A percentile compares a stretch with the other conserved stretches of the same genome.
Evolutionary conservation across 495 filamentous ascomycete genomes (phyloP).

Genomic region (Hypoxylon cercidicola): DNA sequence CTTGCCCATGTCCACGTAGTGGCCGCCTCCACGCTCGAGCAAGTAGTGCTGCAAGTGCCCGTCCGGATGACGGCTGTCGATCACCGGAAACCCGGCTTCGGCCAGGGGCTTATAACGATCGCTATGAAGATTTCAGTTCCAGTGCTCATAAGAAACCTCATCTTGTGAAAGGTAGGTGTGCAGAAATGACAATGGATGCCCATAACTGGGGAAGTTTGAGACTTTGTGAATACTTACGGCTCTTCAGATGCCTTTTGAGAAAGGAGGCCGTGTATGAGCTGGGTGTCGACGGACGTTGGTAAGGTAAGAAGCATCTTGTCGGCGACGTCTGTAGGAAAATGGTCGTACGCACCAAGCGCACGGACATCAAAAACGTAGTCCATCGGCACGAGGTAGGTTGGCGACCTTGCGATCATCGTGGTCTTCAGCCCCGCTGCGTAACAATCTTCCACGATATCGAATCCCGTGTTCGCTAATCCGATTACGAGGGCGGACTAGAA

Average conservation of each 20-base stretch:
- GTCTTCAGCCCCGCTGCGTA: constrained; percentile 34
- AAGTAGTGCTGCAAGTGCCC: constrained; percentile 35
- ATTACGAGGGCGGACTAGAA: constrained; percentile 48
- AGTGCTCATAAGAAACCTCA: not conserved
- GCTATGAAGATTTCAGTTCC: constrained; percentile 2
- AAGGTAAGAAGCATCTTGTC: constrained; percentile 38
- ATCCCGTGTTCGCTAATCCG: constrained; percentile 52
- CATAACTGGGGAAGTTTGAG: too few species aligned
- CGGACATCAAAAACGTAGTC: constrained; percentile 32
- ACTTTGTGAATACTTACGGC: constrained; percentile 30
- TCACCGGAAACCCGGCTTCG: constrained; percentile 46
- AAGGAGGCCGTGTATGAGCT: constrained; percentile 19
- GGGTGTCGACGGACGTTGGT: constrained; percentile 31
- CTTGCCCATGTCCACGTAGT: constrained; percentile 47
- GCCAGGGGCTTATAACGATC: constrained; percentile 41
- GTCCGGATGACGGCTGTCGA: constrained; percentile 38
- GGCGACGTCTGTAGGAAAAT: constrained; percentile 20
- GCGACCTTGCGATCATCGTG: constrained; percentile 49
- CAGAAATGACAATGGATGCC: too few species aligned
- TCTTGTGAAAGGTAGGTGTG: too few species aligned
- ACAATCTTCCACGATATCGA: constrained; percentile 50
- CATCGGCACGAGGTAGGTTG: constrained; percentile 49
- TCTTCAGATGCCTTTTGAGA: constrained; percentile 33
- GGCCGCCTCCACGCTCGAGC: constrained; percentile 46
- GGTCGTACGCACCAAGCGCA: constrained; percentile 39